Percentiles rank a stretch among this genome's conserved stretches.
Conservation (phyloP, 495 filamentous ascomycete genomes). For the Penicillium alfredii region DNA sequence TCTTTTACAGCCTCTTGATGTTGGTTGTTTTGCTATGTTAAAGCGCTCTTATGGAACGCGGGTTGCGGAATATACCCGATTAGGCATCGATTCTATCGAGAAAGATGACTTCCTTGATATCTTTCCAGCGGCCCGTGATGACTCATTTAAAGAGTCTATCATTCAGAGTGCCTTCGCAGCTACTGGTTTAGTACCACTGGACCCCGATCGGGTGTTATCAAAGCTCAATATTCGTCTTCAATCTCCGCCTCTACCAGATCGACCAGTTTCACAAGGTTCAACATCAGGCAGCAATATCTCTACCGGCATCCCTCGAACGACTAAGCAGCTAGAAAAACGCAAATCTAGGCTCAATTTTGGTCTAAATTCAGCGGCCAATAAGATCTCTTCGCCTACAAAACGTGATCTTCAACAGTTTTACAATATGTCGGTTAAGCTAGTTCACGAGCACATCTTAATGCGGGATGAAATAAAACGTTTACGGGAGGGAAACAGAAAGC, state of each 20-base stretch:
- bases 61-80: conserved; percentile 1
- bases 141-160: conserved; percentile 2
- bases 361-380: background rate
- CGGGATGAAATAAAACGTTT: background rate
- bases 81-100: conserved; percentile 2
- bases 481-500: background rate
- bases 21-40: background rate
- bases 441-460: background rate
- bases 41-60: background rate
- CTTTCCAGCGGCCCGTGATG: background rate
- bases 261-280: conserved; percentile 1
- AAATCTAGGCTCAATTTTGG: background rate
- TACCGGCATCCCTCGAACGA: background rate
- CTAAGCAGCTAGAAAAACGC: conserved; percentile 1
- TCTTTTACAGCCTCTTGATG: too few relatives aligned
- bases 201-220: too few relatives aligned
- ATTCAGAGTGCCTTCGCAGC: conserved; percentile 2
- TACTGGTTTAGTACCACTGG: too few relatives aligned
- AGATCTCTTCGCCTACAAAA: conserved; percentile 3
- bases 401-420: conserved; percentile 3
- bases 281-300: conserved; percentile 3
- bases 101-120: conserved; percentile 1
- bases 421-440: conserved; percentile 1
- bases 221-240: too few relatives aligned
- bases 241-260: conserved; percentile 2